Conservation (phyloP, 352 stramenopile species). For the Globisporangium iwayamae region DNA sequence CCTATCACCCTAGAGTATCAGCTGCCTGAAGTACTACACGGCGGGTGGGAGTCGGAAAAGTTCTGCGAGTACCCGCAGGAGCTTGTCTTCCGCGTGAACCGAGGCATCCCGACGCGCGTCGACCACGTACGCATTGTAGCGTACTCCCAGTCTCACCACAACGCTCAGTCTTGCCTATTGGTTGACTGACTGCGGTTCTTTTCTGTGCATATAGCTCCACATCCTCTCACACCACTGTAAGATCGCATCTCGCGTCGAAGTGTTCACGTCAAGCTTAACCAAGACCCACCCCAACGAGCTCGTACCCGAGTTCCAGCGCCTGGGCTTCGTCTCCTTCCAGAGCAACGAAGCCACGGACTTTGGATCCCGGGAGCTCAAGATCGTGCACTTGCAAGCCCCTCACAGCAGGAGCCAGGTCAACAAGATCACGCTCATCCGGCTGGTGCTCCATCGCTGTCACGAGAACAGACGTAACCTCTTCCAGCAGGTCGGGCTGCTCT, state of each 20-base stretch:
- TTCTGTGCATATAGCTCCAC: slow-evolving; percentile 16
- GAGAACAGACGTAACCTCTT: slow-evolving; percentile 41
- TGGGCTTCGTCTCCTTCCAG: slow-evolving; percentile 42
- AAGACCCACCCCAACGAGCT: neutral
- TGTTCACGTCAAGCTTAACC: slow-evolving; percentile 26
- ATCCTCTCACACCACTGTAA: slow-evolving; percentile 38
- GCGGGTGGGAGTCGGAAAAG: slow-evolving; percentile 45
- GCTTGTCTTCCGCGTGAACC: slow-evolving; percentile 44
- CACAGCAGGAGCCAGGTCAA: neutral
- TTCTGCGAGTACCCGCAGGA: slow-evolving; percentile 65
- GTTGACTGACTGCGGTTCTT: neutral
- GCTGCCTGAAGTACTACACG: neutral
- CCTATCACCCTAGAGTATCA: neutral
- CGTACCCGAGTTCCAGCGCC: slow-evolving; percentile 24
- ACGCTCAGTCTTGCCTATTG: neutral
- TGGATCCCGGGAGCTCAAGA: slow-evolving; percentile 46
- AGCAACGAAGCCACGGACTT: slow-evolving; percentile 23
- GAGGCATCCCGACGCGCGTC: slow-evolving; percentile 16
- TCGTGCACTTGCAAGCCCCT: slow-evolving; percentile 24
- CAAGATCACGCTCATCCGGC: slow-evolving; percentile 30
- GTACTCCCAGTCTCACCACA: slow-evolving; percentile 3
- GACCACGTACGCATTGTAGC: slow-evolving; percentile 15
- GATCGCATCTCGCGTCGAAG: slow-evolving; percentile 44
- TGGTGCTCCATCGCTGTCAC: slow-evolving; percentile 47
- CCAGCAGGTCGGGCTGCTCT: slow-evolving; percentile 45